phyloP scores from a whole-genome alignment of 768 basidiomycete genomes.

The Agaricus sinodeliciosus region DNA sequence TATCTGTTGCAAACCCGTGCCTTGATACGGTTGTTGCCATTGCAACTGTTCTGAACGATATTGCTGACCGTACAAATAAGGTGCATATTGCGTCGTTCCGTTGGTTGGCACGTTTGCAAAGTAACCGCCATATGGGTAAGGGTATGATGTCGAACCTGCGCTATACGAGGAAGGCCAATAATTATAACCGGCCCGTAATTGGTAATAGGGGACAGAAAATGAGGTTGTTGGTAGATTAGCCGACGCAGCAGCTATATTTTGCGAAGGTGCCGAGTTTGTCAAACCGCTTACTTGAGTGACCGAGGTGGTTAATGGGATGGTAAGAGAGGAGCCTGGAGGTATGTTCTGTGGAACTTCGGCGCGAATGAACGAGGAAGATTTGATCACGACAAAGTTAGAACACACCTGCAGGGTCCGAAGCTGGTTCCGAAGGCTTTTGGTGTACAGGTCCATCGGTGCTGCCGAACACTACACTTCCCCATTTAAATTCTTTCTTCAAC shows the following conservation, averaged over 20 bases:
- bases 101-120: conserved; percentile 10
- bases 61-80: conserved; percentile 11
- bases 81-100: conserved; percentile 10
- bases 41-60: conserved; percentile 13
- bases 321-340: conserved; percentile 5
- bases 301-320: conserved; percentile 16
- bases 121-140: conserved; percentile 10
- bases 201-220: conserved; percentile 11
- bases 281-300: conserved; percentile 8
- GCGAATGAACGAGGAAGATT: neutral
- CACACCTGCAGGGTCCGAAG: conserved; percentile 22
- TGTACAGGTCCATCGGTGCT: conserved; percentile 63
- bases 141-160: conserved; percentile 15
- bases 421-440: conserved; percentile 60
- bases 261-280: neutral
- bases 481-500: conserved; percentile 72
- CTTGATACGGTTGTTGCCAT: conserved; percentile 19
- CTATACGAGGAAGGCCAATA: conserved; percentile 28
- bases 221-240: conserved; percentile 11
- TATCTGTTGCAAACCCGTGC: conserved; percentile 7
- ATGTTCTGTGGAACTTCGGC: conserved; percentile 9
- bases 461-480: conserved; percentile 77
- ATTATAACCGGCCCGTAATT: conserved; percentile 24
- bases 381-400: conserved; percentile 6
- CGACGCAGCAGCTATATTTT: conserved; percentile 3